Base-by-base conservation (phyloP, 768 basidiomycete genomes). In the Mycena amicta region DNA sequence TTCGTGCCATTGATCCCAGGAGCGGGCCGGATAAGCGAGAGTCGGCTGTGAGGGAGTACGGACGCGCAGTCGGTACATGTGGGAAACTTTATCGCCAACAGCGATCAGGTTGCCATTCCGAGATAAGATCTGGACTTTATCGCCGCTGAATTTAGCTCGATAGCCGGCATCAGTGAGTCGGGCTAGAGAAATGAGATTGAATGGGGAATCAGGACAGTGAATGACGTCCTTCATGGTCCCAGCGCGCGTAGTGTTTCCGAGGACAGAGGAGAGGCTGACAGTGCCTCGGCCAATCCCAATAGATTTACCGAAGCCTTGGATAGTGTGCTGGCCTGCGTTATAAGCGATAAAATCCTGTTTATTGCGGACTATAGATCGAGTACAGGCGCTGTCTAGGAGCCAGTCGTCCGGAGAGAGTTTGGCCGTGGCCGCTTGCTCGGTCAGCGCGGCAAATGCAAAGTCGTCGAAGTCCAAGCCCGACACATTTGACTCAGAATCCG, bases 1-100 rank as follows among this genome's bases (percentile, higher is more conserved):
- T 4, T 62, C 53, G 43, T 72, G 70, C 72, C 69, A 72, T 47
- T 61, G 45, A 26, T 61, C 55, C 55, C 52, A 54, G 18, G 57
- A 22, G 4, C 57, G 52, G n/a, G n/a, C n/a, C n/a, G n/a, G n/a
- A n/a, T n/a, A n/a, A n/a, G n/a, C n/a, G n/a, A n/a, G n/a, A n/a
- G n/a, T n/a, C n/a, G n/a, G n/a, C n/a, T n/a, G n/a, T n/a, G n/a
- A n/a, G n/a, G n/a, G n/a, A n/a, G n/a, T n/a, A n/a, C n/a, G n/a
- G 45, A 50, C 30, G 40, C 56, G 43, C 22, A 57, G 51, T 3
- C 30, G 41, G 26, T 52, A 57, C 29, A 57, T 31, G 20, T 53
- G 56, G 1, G 41, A 52, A 18, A 57, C 20, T 28, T 57, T 57
- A 23, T 57, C 50, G 6, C 50, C 56, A 13, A 53, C n/a, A 16